Evolutionary conservation across 768 basidiomycete species (phyloP).

Genomic region (Termitomyces sp.): DNA sequence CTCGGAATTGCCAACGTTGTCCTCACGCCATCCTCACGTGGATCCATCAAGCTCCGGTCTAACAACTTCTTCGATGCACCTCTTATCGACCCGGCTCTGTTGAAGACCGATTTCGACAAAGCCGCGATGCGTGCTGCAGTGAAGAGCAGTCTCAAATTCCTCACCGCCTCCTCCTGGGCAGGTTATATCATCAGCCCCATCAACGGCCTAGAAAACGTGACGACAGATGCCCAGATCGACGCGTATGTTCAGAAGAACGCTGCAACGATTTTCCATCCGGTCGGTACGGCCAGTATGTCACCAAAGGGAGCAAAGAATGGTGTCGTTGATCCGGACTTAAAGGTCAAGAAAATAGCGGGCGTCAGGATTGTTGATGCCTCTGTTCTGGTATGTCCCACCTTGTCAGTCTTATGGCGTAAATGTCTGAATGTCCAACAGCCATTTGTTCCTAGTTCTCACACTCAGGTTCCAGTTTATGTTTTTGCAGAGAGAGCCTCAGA

Average conservation of each 20-base stretch:
- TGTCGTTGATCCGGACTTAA: slow-evolving; percentile 26
- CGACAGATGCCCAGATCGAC: slow-evolving; percentile 5
- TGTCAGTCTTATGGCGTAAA: background rate
- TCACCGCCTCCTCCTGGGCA: slow-evolving; percentile 2
- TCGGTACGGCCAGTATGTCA: slow-evolving; percentile 22
- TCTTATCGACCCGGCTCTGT: slow-evolving; percentile 3
- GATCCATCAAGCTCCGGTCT: slow-evolving; percentile 5
- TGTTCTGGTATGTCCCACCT: slow-evolving; percentile 10
- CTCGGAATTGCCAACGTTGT: slow-evolving; percentile 3
- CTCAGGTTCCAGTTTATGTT: background rate
- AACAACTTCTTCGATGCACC: slow-evolving; percentile 5
- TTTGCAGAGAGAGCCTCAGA: background rate
- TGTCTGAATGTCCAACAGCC: background rate
- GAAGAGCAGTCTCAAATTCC: slow-evolving; percentile 2
- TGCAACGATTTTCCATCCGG: slow-evolving; percentile 9
- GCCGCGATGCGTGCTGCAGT: slow-evolving; percentile 2
- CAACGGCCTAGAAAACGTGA: background rate
- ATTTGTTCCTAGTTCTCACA: background rate
- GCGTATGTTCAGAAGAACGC: background rate
- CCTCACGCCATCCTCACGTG: slow-evolving; percentile 4
- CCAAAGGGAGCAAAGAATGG: slow-evolving; percentile 16
- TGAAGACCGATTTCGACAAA: slow-evolving; percentile 5
- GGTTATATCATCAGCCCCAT: slow-evolving; percentile 1
- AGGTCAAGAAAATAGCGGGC: slow-evolving; percentile 21
- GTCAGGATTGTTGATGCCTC: slow-evolving; percentile 29